Conservation (phyloP, 2,329 filamentous ascomycete species). For the Bisporella sp. region DNA sequence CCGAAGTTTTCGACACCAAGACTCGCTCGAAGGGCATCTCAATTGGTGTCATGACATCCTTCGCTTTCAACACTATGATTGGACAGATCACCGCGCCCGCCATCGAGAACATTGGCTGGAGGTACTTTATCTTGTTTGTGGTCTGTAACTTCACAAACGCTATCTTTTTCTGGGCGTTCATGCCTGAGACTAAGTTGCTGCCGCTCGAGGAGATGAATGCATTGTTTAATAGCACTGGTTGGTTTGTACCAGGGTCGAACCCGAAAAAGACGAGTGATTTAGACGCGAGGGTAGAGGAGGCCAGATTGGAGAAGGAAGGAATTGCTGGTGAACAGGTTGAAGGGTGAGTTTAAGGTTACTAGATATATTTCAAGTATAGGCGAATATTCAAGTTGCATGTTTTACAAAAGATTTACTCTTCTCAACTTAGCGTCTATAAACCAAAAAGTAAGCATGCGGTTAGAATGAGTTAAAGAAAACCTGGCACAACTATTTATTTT, state of each 20-base stretch:
- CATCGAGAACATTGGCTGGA: slow-evolving; percentile 20
- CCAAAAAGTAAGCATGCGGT: no score
- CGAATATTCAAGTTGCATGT: no score
- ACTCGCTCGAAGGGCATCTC: slow-evolving; percentile 54
- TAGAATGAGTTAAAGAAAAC: no score
- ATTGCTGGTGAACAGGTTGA: not conserved
- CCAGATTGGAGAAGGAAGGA: slow-evolving; percentile 2
- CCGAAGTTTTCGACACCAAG: slow-evolving; percentile 54
- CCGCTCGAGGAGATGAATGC: slow-evolving; percentile 56
- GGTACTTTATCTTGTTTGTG: slow-evolving; percentile 40
- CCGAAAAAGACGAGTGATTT: not conserved
- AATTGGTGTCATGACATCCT: slow-evolving; percentile 49
- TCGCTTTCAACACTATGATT: slow-evolving; percentile 63
- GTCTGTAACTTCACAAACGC: slow-evolving; percentile 59
- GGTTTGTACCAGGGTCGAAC: slow-evolving; percentile 35
- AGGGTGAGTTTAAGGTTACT: not conserved
- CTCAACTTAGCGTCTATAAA: no score
- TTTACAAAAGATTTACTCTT: no score
- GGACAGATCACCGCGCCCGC: slow-evolving; percentile 51
- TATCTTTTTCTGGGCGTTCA: slow-evolving; percentile 53
- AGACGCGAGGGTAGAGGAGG: slow-evolving; percentile 1
- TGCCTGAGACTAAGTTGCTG: slow-evolving; percentile 51
- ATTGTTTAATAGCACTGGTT: slow-evolving; percentile 48
- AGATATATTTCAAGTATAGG: no score
- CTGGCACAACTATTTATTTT: no score